Percentiles rank a stretch among this genome's conserved stretches.
These are phyloP conservation scores for Kurtzmaniella quercitrusa DNA, from an alignment of 1,139 yeast species.

Conservation along the genomic window DNA sequence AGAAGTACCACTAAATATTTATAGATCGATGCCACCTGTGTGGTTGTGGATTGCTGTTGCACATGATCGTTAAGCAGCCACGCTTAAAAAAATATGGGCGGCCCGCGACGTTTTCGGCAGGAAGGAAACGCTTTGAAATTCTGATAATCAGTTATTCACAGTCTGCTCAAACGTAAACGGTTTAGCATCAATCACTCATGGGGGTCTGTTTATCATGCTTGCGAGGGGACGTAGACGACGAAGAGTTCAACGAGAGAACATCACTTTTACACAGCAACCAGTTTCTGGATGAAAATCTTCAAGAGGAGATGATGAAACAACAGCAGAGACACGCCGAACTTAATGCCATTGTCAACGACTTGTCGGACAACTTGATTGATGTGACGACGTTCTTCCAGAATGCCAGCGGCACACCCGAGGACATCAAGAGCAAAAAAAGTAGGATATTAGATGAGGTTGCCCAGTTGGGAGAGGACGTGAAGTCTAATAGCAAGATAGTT, in stretches of 20 bases:
- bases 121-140: neutral
- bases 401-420: constrained; percentile 11
- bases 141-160: neutral
- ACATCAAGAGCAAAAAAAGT: constrained; percentile 14
- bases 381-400: constrained; percentile 33
- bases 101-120: neutral
- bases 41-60: constrained; percentile 1
- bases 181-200: constrained; percentile 19
- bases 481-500: constrained; percentile 19
- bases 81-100: neutral
- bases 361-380: constrained; percentile 42
- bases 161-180: neutral
- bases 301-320: constrained; percentile 39
- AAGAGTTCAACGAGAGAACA: constrained; percentile 34
- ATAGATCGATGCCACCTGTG: neutral
- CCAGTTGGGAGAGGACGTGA: constrained; percentile 17
- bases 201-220: constrained; percentile 50
- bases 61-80: neutral
- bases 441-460: constrained; percentile 18
- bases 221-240: constrained; percentile 29
- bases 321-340: constrained; percentile 42
- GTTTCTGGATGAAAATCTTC: constrained; percentile 32
- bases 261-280: constrained; percentile 31
- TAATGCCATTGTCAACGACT: constrained; percentile 38
- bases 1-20: neutral